A percentile compares a stretch with the other conserved stretches of the same genome.
Evolutionary conservation across 139 green algal species (phyloP).

Genomic region (Chlamydomonas asymmetrica): DNA sequence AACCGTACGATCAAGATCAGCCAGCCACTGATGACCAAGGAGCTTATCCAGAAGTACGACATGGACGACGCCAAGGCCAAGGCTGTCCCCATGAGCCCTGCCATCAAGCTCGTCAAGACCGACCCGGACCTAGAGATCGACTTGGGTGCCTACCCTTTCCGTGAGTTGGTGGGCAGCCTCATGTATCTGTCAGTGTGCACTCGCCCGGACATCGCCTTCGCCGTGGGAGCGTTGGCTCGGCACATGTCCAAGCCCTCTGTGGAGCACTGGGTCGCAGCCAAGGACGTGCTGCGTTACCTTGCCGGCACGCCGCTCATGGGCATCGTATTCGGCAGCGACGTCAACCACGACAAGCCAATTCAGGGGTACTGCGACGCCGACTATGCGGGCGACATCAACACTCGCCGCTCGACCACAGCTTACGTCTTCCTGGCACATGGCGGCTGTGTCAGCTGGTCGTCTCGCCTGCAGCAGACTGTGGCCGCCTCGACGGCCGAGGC

Average conservation of each 20-base stretch:
- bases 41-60: not conserved
- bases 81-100: not conserved
- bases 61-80: not conserved
- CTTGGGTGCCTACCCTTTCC: not conserved
- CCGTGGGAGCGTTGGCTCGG: not conserved
- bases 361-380: constrained; percentile 8
- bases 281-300: not conserved
- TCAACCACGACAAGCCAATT: no score
- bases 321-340: no score
- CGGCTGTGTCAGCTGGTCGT: constrained; percentile 18
- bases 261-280: not conserved
- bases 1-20: not conserved
- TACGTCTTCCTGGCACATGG: not conserved
- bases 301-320: not conserved
- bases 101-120: not conserved
- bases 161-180: not conserved
- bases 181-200: not conserved
- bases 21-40: not conserved
- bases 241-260: not conserved
- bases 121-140: not conserved
- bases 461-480: constrained; percentile 50
- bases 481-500: constrained; percentile 45
- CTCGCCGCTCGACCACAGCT: constrained; percentile 10
- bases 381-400: constrained; percentile 9
- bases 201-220: not conserved